These are phyloP conservation scores for Butyriboletus appendiculatus DNA, from an alignment of 1,284 basidiomycete species.

Conservation along the genomic window DNA sequence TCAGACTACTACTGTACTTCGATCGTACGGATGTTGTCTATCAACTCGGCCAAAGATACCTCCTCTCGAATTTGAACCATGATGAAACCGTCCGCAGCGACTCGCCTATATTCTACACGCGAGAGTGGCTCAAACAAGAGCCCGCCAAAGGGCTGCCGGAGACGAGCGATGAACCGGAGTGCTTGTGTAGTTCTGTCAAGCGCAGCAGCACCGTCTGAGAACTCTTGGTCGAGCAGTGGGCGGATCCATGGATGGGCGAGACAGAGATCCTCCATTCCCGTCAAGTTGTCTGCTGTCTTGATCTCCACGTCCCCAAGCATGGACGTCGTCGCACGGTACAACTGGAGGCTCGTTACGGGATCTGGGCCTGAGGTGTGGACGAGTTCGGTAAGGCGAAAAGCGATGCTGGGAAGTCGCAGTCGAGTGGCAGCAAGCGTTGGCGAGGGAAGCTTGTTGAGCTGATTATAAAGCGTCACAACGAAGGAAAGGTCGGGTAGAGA, in stretches of 20 bases:
- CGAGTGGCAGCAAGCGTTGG: conserved; percentile 1
- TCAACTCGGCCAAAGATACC: not conserved
- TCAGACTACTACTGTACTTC: not conserved
- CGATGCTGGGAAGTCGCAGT: conserved; percentile 6
- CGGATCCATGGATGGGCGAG: conserved; percentile 15
- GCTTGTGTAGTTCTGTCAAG: not conserved
- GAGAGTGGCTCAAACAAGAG: conserved; percentile 1
- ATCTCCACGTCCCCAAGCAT: conserved; percentile 5
- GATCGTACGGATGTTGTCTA: not conserved
- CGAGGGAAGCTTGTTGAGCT: not conserved
- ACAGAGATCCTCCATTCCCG: not conserved
- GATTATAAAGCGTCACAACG: not conserved
- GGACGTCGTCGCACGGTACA: not conserved
- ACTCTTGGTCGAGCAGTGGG: conserved; percentile 3
- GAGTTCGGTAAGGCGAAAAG: conserved; percentile 5
- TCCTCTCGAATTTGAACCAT: not conserved
- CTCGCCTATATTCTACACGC: conserved; percentile 1
- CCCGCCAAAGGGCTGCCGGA: conserved; percentile 10
- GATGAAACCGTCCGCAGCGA: conserved; percentile 5
- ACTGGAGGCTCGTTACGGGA: not conserved
- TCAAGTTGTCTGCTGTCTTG: conserved; percentile 1
- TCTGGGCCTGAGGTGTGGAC: not conserved
- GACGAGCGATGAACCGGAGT: conserved; percentile 1
- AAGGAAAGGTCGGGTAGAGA: not conserved
- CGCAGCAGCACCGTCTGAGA: too few relatives aligned